phyloP scores from a whole-genome alignment of 179 eudicot species.

The Beta lomatogona region DNA sequence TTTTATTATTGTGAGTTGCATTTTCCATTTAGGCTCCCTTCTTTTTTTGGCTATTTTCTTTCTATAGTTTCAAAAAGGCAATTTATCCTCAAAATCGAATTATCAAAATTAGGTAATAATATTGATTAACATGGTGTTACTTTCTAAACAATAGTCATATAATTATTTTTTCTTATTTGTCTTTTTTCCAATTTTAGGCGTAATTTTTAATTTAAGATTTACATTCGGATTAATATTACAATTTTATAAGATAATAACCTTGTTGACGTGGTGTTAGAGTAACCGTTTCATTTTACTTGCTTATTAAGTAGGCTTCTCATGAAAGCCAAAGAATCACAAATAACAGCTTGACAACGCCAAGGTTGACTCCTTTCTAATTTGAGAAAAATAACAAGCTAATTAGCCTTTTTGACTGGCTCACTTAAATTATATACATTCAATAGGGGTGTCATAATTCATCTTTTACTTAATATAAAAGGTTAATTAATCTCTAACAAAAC shows the following conservation, averaged over 20 bases:
- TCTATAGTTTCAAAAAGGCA: background rate
- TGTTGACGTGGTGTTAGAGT: background rate
- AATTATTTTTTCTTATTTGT: no score
- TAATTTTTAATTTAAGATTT: no score
- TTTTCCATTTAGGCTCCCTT: background rate
- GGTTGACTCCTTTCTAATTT: conserved; percentile 32
- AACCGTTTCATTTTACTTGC: conserved; percentile 18
- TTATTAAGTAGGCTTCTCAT: conserved; percentile 18
- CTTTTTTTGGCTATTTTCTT: background rate
- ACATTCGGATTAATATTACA: no score
- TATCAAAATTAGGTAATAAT: background rate
- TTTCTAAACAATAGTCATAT: no score
- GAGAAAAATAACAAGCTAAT: conserved; percentile 11
- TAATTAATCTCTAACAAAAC: conserved; percentile 14
- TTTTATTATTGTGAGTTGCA: background rate
- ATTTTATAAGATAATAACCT: background rate
- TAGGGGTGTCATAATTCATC: background rate
- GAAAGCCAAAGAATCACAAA: conserved; percentile 16
- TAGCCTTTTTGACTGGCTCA: conserved; percentile 6
- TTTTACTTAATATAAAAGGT: background rate
- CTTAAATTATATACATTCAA: background rate
- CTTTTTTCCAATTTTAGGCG: no score
- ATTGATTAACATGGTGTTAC: no score
- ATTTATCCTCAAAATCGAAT: background rate
- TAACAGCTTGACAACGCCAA: conserved; percentile 25